Base-by-base conservation (phyloP, 2,329 filamentous ascomycete species). In the Scortechinia acanthostroma region DNA sequence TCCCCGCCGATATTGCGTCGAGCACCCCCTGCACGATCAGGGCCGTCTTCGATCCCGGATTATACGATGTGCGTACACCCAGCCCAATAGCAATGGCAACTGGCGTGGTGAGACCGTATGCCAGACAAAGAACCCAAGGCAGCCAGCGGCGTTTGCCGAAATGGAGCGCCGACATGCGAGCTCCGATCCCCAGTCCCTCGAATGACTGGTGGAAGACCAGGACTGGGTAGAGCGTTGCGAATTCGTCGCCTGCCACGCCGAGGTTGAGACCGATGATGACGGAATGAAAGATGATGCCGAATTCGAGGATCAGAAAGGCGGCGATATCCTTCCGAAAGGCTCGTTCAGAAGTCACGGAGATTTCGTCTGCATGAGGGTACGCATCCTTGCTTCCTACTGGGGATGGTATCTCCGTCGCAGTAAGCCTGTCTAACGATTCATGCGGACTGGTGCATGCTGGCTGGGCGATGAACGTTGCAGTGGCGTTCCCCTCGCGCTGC, bases 201-300 rank as follows among this genome's bases (percentile, higher is more conserved):
- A 82, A 83, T 10, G 74, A 70, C 53, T 83, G 78, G 51, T 83
- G 78, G 61, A 83, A 82, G 46, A 80, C 70, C 1, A 83, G 65
- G 30, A 81, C 77, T 2, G 73, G 70, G 55, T 80, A 79, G 2
- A 82, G 64, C 0, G 74, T 73, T 22, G 63, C 58, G 59, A 82
- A 82, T 42, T 80, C 77, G 0, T 69, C 58, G 20, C 75, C 71
- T 0, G 72, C 68, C n/a, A 79, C 76, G 5, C 74, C 79, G 6
- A 83, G 63, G 45, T 77, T 82, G 45, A 83, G 66, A 2, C 78
- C 78, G 48, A 82, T 80, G 55, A 83, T 78, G 43, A 82, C 71
- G 3, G 73, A 77, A 61, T 83, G 78, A 61, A 83, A 80, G 45
- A 83, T 72, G 49, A 82, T 73, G 48, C 78, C 77, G 52, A 71